Base-by-base conservation (phyloP, 139 green algal genomes). In the Chlorella sp. region DNA sequence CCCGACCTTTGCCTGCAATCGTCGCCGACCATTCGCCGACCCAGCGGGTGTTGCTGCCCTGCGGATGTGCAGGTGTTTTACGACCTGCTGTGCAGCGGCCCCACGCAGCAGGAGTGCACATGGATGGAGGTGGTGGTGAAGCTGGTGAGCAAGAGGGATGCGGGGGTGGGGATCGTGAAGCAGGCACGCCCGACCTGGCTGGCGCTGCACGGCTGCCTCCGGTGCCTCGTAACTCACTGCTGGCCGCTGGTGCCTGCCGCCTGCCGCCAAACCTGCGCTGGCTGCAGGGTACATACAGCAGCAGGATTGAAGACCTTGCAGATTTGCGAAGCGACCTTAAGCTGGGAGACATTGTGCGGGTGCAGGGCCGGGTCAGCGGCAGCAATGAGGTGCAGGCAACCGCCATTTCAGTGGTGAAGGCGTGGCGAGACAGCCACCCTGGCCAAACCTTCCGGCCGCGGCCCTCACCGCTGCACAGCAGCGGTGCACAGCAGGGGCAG, bases 71-170 rank as follows among this genome's bases (percentile, higher is more conserved):
- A 76, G 70, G 70, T 60, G 38, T 76, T 76, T 9, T 76, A 76
- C 23, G 70, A 76, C 38, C 1, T 76, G 70, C 70, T 76, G 38
- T 30, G 23, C 34, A 25, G 38, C 39, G 23, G 39, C 70, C 56
- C 4, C 3, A 23, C 17, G 17, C 20, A 28, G 36, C 36, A 25
- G 30, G 44, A 9, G 44, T 9, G 9, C 7, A 51, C 9, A 1
- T 76, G 70, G 70, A 15, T 76, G 21, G 70, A 76, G 70, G 21
- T 76, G 30, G 70, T 76, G 4, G 70, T 76, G 21, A 76, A 76
- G 63, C 28, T 38, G 63, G 63, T 70, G 63, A 32, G 63, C 51
- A 60, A 11, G 7, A 7, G 7, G 11, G 44, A n/a, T n/a, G n/a
- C n/a, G n/a, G n/a, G n/a, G n/a, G n/a, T n/a, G n/a, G n/a, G n/a